These are phyloP conservation scores for Parathielavia appendiculata DNA, from an alignment of 495 filamentous ascomycete genomes.

Conservation along the genomic window DNA sequence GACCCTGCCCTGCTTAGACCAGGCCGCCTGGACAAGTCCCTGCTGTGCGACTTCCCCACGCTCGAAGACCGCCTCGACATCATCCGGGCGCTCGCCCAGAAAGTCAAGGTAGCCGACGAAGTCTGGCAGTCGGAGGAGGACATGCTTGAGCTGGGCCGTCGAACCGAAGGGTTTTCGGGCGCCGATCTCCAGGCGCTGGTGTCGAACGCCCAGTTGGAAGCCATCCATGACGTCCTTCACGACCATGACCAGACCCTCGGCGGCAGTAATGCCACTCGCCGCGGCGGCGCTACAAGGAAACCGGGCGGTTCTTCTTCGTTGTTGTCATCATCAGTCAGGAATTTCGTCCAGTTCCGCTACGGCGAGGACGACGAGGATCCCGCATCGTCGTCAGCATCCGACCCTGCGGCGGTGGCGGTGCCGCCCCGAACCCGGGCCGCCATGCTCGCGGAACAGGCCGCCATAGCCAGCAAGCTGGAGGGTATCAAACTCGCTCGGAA, in stretches of 20 bases:
- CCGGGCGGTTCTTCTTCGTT: not conserved
- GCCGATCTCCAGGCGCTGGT: conserved; percentile 93
- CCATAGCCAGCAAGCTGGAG: conserved; percentile 68
- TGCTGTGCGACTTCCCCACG: conserved; percentile 82
- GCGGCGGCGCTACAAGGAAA: conserved; percentile 1
- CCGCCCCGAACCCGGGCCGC: conserved; percentile 51
- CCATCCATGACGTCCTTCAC: conserved; percentile 85
- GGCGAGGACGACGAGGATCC: conserved; percentile 51
- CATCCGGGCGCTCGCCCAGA: conserved; percentile 70
- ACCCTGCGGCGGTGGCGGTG: conserved; percentile 18
- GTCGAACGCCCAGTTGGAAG: conserved; percentile 94
- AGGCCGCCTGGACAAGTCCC: conserved; percentile 82
- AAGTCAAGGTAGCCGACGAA: conserved; percentile 62
- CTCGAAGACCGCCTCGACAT: conserved; percentile 81
- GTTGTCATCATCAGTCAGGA: conserved; percentile 26
- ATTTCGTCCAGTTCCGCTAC: conserved; percentile 81
- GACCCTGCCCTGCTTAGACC: conserved; percentile 88
- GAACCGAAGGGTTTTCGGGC: conserved; percentile 88
- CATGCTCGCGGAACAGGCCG: conserved; percentile 63
- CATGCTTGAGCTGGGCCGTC: conserved; percentile 62
- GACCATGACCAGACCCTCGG: conserved; percentile 45
- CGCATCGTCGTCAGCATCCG: not conserved
- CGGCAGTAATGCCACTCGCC: conserved; percentile 32
- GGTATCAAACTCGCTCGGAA: conserved; percentile 64
- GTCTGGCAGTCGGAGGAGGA: conserved; percentile 49